phyloP scores from a whole-genome alignment of 768 basidiomycete species.

The Roridomyces roridus region DNA sequence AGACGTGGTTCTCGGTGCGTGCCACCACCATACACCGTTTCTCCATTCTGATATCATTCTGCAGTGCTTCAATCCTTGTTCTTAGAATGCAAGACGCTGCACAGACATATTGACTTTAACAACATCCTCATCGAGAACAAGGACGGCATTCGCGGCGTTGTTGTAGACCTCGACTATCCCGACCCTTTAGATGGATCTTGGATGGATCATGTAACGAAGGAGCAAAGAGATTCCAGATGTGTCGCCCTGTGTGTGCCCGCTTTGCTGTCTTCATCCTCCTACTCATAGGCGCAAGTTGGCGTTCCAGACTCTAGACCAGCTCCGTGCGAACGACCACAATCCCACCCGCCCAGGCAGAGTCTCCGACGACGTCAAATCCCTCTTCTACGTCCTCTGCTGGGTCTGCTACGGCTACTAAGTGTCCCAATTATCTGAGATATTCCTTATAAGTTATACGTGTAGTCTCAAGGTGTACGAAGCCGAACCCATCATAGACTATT shows the following conservation, averaged over 20 bases:
- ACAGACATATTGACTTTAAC: constrained; percentile 12
- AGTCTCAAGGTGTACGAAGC: neutral
- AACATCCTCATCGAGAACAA: neutral
- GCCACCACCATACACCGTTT: neutral
- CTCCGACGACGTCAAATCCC: constrained; percentile 7
- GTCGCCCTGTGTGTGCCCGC: neutral
- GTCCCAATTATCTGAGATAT: no score
- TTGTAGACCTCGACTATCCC: constrained; percentile 16
- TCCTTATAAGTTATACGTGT: neutral
- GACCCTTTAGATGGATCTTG: no score
- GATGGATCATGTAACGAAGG: constrained; percentile 5
- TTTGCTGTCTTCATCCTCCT: no score
- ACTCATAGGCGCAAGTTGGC: neutral
- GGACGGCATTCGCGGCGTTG: neutral
- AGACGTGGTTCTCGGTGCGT: constrained; percentile 4
- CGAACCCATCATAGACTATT: constrained; percentile 10
- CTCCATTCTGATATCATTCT: neutral
- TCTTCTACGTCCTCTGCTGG: constrained; percentile 20
- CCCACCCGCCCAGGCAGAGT: neutral
- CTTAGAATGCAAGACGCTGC: neutral
- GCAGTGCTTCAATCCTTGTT: constrained; percentile 3
- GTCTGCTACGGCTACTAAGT: no score
- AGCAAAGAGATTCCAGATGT: neutral
- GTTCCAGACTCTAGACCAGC: neutral
- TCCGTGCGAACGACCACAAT: neutral